Conservation (phyloP, 2,329 filamentous ascomycete species). For the Nothopassalora personata region DNA sequence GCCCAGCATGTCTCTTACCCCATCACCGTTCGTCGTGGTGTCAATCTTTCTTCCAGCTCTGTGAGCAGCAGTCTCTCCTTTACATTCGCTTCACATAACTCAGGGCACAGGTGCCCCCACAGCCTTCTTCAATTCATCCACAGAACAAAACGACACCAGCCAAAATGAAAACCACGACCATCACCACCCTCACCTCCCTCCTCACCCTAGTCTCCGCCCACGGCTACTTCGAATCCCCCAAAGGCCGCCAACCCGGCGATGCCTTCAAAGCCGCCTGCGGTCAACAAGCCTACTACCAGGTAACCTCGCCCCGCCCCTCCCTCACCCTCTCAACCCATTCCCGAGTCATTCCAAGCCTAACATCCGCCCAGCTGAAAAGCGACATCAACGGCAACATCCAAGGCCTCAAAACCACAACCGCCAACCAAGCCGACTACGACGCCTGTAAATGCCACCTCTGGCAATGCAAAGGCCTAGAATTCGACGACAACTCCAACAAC, state of each 20-base stretch:
- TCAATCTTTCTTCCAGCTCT: constrained; percentile 9
- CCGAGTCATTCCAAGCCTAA: background rate
- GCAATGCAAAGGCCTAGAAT: constrained; percentile 50
- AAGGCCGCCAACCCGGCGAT: constrained; percentile 46
- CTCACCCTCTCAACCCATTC: too few species aligned
- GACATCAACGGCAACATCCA: constrained; percentile 57
- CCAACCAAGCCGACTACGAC: constrained; percentile 24
- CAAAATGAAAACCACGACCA: constrained; percentile 21
- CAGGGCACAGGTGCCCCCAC: constrained; percentile 11
- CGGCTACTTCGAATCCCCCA: constrained; percentile 48
- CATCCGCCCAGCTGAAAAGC: constrained; percentile 46
- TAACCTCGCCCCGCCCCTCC: constrained; percentile 24
- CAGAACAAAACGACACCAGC: background rate
- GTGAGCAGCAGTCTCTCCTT: constrained; percentile 17
- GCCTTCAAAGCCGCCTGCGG: constrained; percentile 52
- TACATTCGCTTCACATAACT: constrained; percentile 6
- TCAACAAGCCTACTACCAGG: constrained; percentile 50
- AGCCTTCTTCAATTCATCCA: background rate
- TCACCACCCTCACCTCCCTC: constrained; percentile 36
- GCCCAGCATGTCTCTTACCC: background rate
- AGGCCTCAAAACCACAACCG: constrained; percentile 47
- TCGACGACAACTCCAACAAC: constrained; percentile 50
- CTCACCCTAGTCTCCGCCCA: constrained; percentile 48
- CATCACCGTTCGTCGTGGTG: background rate
- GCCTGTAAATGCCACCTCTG: constrained; percentile 23